Evolutionary conservation across 805 yeast genomes (phyloP).

Genomic region (Candida endomychidarum): DNA sequence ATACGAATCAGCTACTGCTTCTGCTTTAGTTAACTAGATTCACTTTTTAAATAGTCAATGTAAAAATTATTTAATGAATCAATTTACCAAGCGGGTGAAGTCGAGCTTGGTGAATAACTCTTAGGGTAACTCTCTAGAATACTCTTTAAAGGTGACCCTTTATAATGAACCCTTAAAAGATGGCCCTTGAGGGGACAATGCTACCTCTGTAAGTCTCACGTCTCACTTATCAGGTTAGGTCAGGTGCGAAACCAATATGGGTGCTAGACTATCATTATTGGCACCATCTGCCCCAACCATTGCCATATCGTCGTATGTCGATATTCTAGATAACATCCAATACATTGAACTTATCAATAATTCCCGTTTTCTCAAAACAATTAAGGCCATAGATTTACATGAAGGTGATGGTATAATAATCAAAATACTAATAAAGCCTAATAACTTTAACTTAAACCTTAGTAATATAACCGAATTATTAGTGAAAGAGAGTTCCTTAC

Average conservation of each 20-base stretch:
- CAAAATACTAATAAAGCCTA: slow-evolving; percentile 72
- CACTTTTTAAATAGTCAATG: slow-evolving; percentile 6
- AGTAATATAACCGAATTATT: slow-evolving; percentile 25
- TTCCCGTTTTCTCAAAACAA: slow-evolving; percentile 81
- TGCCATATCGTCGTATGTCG: slow-evolving; percentile 86
- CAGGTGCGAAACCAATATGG: slow-evolving; percentile 64
- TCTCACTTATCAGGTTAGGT: not conserved
- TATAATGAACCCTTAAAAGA: too few relatives aligned
- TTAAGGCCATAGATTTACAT: slow-evolving; percentile 66
- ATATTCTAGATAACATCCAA: slow-evolving; percentile 72
- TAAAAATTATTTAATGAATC: slow-evolving; percentile 2
- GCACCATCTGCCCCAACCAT: slow-evolving; percentile 92
- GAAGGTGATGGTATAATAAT: slow-evolving; percentile 69
- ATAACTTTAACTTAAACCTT: slow-evolving; percentile 25
- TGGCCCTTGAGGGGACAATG: too few relatives aligned
- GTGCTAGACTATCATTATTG: slow-evolving; percentile 78
- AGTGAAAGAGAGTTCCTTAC: slow-evolving; percentile 35
- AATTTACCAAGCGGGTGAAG: too few relatives aligned
- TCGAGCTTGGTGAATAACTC: too few relatives aligned
- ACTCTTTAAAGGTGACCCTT: too few relatives aligned
- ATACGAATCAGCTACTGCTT: slow-evolving; percentile 99
- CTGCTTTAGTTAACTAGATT: slow-evolving; percentile 94
- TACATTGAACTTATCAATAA: slow-evolving; percentile 75
- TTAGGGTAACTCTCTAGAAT: too few relatives aligned
- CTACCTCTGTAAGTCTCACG: not conserved